phyloP scores from a whole-genome alignment of 1,139 yeast species.

The Pichia sp. region DNA sequence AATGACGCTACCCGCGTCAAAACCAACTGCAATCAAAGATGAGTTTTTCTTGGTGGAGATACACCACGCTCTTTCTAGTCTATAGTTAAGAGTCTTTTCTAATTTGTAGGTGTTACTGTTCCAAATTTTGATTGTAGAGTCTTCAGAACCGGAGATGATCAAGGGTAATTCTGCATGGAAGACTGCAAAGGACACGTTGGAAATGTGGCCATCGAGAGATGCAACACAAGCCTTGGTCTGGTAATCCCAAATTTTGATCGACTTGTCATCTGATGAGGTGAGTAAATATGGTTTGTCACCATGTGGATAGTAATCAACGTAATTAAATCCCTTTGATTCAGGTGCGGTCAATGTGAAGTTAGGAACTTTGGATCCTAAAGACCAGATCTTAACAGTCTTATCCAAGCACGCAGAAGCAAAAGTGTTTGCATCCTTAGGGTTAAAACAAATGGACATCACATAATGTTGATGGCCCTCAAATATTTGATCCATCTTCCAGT shows the following conservation, averaged over 20 bases:
- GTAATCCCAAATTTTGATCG: slow-evolving; percentile 93
- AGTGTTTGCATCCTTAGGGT: slow-evolving; percentile 96
- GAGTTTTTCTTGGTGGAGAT: slow-evolving; percentile 70
- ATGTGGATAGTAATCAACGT: slow-evolving; percentile 93
- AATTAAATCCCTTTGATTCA: slow-evolving; percentile 89
- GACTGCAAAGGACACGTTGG: slow-evolving; percentile 92
- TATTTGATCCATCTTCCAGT: slow-evolving; percentile 84
- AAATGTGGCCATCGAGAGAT: slow-evolving; percentile 84
- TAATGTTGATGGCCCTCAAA: slow-evolving; percentile 96
- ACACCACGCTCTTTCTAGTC: slow-evolving; percentile 97
- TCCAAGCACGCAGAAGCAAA: slow-evolving; percentile 97
- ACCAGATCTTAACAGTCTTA: slow-evolving; percentile 96
- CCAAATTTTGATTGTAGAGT: slow-evolving; percentile 75
- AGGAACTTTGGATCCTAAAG: slow-evolving; percentile 81
- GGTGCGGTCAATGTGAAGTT: slow-evolving; percentile 90
- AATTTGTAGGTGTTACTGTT: slow-evolving; percentile 72
- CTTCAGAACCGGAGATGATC: slow-evolving; percentile 77
- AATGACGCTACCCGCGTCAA: slow-evolving; percentile 88
- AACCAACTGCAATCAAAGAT: slow-evolving; percentile 84
- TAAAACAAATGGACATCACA: slow-evolving; percentile 90
- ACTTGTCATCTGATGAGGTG: slow-evolving; percentile 88
- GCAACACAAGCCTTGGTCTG: slow-evolving; percentile 97
- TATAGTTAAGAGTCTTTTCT: slow-evolving; percentile 85
- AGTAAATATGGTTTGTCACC: slow-evolving; percentile 94
- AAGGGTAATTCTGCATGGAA: slow-evolving; percentile 96